These are phyloP conservation scores for Serpula lacrymans DNA, from an alignment of 768 basidiomycete genomes.

Conservation along the genomic window DNA sequence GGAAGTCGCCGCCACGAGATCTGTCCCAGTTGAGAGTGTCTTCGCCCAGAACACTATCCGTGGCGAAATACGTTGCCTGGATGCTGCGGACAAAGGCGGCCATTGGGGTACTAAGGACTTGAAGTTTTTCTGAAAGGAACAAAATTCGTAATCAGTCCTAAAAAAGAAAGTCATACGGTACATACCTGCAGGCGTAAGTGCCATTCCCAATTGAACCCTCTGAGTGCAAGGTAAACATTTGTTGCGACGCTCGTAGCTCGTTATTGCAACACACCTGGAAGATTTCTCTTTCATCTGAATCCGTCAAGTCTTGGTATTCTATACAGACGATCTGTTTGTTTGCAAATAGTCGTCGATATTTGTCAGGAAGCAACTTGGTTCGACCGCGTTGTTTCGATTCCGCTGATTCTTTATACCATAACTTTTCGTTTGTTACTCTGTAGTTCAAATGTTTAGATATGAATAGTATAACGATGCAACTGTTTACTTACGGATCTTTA, in stretches of 20 bases:
- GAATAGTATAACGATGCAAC: neutral
- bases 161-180: neutral
- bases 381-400: constrained; percentile 8
- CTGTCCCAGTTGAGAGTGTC: constrained; percentile 48
- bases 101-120: constrained; percentile 58
- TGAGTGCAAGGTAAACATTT: constrained; percentile 29
- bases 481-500: constrained; percentile 42
- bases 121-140: constrained; percentile 53
- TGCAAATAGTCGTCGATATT: constrained; percentile 55
- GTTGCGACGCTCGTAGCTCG: too few species aligned
- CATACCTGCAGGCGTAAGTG: constrained; percentile 65
- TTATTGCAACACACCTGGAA: constrained; percentile 75
- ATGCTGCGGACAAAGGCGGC: constrained; percentile 58
- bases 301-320: constrained; percentile 64
- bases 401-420: constrained; percentile 42
- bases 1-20: constrained; percentile 52
- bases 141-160: neutral
- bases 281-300: constrained; percentile 60
- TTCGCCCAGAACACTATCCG: constrained; percentile 32
- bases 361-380: constrained; percentile 44
- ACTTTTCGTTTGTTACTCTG: constrained; percentile 45
- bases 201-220: constrained; percentile 79
- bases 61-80: constrained; percentile 41
- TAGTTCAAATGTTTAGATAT: neutral
- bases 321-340: constrained; percentile 80